Conservation (phyloP, 345 rosid genomes). For the Isatis tinctoria region DNA sequence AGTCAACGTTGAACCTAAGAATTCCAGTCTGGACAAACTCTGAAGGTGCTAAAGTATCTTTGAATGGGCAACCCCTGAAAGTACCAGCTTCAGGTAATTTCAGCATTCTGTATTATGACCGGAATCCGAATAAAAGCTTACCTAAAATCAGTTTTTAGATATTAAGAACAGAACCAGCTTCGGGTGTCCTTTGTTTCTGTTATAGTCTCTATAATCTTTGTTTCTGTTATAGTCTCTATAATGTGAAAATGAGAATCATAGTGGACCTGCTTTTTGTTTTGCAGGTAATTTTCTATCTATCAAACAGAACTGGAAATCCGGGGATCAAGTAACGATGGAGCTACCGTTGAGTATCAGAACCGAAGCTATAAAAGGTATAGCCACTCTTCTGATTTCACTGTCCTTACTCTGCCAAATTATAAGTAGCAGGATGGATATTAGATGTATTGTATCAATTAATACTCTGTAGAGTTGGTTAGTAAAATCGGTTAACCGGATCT, state of each 20-base stretch:
- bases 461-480: neutral
- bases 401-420: neutral
- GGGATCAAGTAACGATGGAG: conserved; percentile 56
- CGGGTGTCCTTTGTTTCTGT: neutral
- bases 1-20: conserved; percentile 65
- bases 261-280: neutral
- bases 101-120: neutral
- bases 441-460: neutral
- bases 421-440: neutral
- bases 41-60: conserved; percentile 50
- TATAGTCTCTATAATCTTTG: neutral
- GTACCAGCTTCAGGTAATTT: conserved; percentile 64
- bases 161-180: neutral
- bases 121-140: neutral
- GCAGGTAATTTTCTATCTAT: conserved; percentile 62
- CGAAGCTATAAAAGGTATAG: conserved; percentile 68
- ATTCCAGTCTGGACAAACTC: conserved; percentile 69
- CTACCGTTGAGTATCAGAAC: conserved; percentile 57
- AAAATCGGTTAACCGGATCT: neutral
- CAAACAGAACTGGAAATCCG: conserved; percentile 47
- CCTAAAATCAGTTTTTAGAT: neutral
- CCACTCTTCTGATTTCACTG: neutral
- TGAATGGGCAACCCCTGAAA: conserved; percentile 49
- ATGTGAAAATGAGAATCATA: conserved; percentile 3
- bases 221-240: too few species aligned